These are phyloP conservation scores for Amphirosellinia nigrospora DNA, from an alignment of 495 filamentous ascomycete species.

Conservation along the genomic window DNA sequence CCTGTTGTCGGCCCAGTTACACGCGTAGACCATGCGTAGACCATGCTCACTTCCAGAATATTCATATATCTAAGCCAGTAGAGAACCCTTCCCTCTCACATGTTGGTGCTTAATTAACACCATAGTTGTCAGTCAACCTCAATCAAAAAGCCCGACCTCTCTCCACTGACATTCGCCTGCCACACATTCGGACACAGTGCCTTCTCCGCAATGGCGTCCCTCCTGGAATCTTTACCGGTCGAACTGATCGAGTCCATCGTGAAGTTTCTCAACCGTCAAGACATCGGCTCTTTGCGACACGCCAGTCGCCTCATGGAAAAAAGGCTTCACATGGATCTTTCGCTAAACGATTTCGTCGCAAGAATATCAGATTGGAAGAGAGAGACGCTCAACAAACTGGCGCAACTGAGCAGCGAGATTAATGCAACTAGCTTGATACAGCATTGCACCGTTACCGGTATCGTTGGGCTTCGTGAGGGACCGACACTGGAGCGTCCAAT, in stretches of 20 bases:
- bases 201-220: not conserved
- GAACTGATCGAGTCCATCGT: slow-evolving; percentile 1
- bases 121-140: too few species aligned
- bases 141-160: too few species aligned
- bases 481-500: not conserved
- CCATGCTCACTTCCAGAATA: too few species aligned
- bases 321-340: slow-evolving; percentile 2
- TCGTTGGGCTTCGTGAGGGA: not conserved
- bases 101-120: too few species aligned
- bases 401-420: not conserved
- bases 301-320: not conserved
- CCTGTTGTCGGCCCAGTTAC: too few species aligned
- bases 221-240: not conserved
- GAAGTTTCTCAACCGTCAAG: not conserved
- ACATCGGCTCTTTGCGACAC: not conserved
- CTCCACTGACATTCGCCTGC: too few species aligned
- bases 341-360: not conserved
- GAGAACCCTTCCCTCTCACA: too few species aligned
- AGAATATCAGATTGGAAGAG: not conserved
- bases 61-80: too few species aligned
- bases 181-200: not conserved
- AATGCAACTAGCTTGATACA: not conserved
- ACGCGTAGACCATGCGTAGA: too few species aligned
- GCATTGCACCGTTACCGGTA: slow-evolving; percentile 1
- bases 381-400: not conserved